Percentiles rank a stretch among this genome's conserved stretches.
Evolutionary conservation across 345 rosid genomes (phyloP).

Genomic region (Citrus trifoliata): DNA sequence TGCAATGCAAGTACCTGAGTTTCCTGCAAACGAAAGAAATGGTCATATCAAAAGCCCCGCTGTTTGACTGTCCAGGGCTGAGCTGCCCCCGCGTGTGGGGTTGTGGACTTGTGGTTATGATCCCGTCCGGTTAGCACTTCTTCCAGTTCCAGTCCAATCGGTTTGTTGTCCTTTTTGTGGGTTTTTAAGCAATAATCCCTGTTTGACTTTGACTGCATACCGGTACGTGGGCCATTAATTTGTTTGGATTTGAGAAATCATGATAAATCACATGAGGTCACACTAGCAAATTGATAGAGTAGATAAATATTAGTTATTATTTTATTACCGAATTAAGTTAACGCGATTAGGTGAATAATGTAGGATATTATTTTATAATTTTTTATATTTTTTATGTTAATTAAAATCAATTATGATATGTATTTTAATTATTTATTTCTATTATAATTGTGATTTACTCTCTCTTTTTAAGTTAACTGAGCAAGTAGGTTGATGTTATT

Average conservation of each 20-base stretch:
- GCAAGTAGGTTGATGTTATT: no score
- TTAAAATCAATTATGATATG: no score
- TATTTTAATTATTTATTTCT: fast-evolving
- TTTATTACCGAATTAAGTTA: no score
- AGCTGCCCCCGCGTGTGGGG: neutral
- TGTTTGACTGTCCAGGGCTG: neutral
- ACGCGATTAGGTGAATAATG: no score
- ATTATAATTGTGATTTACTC: no score
- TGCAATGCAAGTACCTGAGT: neutral
- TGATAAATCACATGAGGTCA: no score
- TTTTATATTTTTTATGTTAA: no score
- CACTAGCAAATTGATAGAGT: no score
- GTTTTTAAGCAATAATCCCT: neutral
- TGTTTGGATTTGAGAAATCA: no score
- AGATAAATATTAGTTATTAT: no score
- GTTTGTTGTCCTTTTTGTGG: neutral
- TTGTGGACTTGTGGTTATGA: neutral
- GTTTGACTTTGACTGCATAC: constrained; percentile 7
- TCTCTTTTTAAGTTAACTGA: no score
- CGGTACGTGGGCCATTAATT: neutral
- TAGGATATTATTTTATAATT: no score
- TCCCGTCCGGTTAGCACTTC: neutral
- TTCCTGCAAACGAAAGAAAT: neutral
- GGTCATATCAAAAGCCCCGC: neutral
- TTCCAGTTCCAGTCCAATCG: neutral